Evolutionary conservation across 805 yeast genomes (phyloP).

Genomic region (Brettanomyces naardenensis): DNA sequence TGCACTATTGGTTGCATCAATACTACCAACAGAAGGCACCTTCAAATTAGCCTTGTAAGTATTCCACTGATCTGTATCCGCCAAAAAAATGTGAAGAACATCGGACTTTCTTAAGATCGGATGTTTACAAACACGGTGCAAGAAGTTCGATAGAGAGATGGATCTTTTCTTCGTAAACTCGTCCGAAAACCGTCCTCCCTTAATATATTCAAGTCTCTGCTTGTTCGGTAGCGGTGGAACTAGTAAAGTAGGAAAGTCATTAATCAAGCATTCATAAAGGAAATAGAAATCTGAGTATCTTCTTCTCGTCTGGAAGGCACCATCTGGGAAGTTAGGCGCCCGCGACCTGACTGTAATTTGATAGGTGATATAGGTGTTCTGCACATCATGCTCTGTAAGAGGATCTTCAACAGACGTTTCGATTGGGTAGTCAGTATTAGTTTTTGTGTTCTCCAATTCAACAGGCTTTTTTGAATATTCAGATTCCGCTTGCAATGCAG

Average conservation of each 20-base stretch:
- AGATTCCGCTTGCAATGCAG: too few relatives aligned
- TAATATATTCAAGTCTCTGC: conserved; percentile 81
- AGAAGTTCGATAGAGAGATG: conserved; percentile 68
- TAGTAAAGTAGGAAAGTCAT: conserved; percentile 78
- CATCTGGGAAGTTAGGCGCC: conserved; percentile 45
- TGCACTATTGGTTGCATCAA: conserved; percentile 15
- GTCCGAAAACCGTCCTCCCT: conserved; percentile 84
- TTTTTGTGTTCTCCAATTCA: not conserved
- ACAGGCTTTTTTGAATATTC: not conserved
- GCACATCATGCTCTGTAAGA: conserved; percentile 62
- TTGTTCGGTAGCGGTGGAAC: conserved; percentile 94
- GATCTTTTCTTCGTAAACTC: conserved; percentile 82
- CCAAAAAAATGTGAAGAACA: conserved; percentile 62
- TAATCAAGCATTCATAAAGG: conserved; percentile 62
- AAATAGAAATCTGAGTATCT: conserved; percentile 84
- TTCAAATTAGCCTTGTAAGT: conserved; percentile 54
- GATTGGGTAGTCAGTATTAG: conserved; percentile 19
- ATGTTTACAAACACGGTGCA: conserved; percentile 67
- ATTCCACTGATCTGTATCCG: conserved; percentile 61
- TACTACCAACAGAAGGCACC: conserved; percentile 16
- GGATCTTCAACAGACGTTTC: conserved; percentile 48
- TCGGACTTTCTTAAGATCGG: conserved; percentile 64
- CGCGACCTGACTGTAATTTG: conserved; percentile 56
- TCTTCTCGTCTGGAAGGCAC: conserved; percentile 52
- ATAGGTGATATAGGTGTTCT: conserved; percentile 71